Percentiles rank a stretch among this genome's conserved stretches.
Evolutionary conservation across 768 basidiomycete genomes (phyloP).

Genomic region (Tricholomella constricta): DNA sequence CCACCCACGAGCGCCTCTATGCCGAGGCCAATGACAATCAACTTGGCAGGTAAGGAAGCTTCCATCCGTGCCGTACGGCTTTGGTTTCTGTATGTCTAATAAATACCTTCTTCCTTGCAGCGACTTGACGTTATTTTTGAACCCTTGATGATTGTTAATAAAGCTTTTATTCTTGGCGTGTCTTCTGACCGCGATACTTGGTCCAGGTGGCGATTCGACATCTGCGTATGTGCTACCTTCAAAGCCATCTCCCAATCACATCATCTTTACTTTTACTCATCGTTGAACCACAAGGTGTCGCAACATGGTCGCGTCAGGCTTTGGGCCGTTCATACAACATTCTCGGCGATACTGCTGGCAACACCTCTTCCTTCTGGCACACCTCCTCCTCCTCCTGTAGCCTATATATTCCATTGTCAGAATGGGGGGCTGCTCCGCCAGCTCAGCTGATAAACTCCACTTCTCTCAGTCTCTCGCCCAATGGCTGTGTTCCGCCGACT

Average conservation of each 20-base stretch:
- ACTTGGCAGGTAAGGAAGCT: not conserved
- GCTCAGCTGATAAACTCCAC: not conserved
- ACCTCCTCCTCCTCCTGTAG: no score
- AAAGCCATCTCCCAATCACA: slow-evolving; percentile 9
- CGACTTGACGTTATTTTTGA: not conserved
- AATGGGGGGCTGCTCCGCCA: not conserved
- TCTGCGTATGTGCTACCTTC: not conserved
- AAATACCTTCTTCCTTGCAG: not conserved
- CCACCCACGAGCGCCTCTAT: slow-evolving; percentile 1
- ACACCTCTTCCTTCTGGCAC: not conserved
- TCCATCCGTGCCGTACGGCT: not conserved
- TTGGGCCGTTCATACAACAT: slow-evolving; percentile 3
- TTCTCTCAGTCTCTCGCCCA: not conserved
- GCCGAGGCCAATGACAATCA: not conserved
- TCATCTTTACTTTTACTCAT: not conserved
- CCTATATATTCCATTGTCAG: slow-evolving; percentile 5
- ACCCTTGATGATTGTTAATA: no score
- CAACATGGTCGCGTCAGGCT: slow-evolving; percentile 3
- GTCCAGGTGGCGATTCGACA: not conserved
- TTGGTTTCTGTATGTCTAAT: not conserved
- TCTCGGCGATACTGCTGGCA: slow-evolving; percentile 14
- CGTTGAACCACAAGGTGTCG: not conserved
- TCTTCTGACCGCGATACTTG: slow-evolving; percentile 12
- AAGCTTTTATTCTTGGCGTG: not conserved
- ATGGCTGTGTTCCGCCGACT: slow-evolving; percentile 4